Conservation (phyloP, 371 early-diverging fungal genomes). For the Rhizomucor miehei region DNA sequence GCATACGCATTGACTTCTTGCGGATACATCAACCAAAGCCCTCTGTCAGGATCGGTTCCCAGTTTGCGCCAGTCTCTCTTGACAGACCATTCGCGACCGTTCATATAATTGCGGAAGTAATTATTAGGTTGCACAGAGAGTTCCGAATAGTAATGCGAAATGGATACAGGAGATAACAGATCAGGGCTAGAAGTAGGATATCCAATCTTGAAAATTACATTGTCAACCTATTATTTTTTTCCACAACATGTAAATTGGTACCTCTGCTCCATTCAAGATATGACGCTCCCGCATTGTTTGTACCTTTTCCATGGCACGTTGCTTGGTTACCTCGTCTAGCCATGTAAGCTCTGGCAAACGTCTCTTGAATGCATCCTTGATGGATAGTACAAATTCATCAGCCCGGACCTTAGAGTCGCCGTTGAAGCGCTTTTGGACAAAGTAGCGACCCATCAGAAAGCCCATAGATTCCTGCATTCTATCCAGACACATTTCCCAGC, state of each 20-base stretch:
- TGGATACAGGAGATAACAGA: conserved; percentile 34
- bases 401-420: conserved; percentile 26
- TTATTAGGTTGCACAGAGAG: conserved; percentile 22
- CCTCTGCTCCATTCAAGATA: too few species aligned
- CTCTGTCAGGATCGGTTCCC: conserved; percentile 38
- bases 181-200: conserved; percentile 50
- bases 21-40: conserved; percentile 54
- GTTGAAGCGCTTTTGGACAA: conserved; percentile 42
- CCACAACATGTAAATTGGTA: too few species aligned
- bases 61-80: conserved; percentile 25
- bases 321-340: conserved; percentile 50
- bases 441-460: conserved; percentile 54
- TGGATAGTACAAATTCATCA: conserved; percentile 27
- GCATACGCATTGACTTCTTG: conserved; percentile 65
- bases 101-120: conserved; percentile 44
- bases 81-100: conserved; percentile 20
- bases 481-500: conserved; percentile 47
- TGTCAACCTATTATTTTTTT: conserved; percentile 21
- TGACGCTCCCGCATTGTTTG: neutral
- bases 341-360: conserved; percentile 42
- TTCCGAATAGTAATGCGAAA: conserved; percentile 41
- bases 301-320: conserved; percentile 45
- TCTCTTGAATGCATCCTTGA: conserved; percentile 28
- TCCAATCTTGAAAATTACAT: conserved; percentile 41
- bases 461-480: conserved; percentile 41